Conservation (phyloP, 2,329 filamentous ascomycete species). For the Cytospora chrysosperma region DNA sequence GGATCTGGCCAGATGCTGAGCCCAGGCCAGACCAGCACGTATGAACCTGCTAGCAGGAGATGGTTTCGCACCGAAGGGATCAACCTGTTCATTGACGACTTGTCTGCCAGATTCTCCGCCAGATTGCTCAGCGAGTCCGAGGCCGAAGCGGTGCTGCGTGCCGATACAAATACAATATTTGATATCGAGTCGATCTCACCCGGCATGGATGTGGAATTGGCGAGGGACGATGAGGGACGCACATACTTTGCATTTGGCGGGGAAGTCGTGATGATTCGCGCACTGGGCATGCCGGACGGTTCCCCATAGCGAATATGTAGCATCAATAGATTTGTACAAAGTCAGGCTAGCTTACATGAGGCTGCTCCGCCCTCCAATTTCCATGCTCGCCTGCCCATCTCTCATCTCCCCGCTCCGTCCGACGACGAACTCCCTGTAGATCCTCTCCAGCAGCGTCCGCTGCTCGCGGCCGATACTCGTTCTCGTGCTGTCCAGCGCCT, state of each 20-base stretch:
- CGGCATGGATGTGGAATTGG: background rate
- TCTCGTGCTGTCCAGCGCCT: constrained; percentile 73
- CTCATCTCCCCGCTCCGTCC: constrained; percentile 94
- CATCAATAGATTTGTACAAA: background rate
- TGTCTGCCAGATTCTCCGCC: background rate
- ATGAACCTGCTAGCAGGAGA: background rate
- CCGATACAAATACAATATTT: background rate
- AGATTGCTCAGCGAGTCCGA: background rate
- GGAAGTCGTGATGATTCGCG: constrained; percentile 1
- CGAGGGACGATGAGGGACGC: background rate
- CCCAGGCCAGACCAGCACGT: background rate
- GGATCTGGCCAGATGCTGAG: too few relatives aligned
- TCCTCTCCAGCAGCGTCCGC: constrained; percentile 68
- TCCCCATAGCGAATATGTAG: background rate
- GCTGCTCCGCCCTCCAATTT: constrained; percentile 89
- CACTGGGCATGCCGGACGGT: background rate
- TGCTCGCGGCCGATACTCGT: constrained; percentile 82
- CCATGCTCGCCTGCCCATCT: constrained; percentile 85
- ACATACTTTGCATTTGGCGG: background rate
- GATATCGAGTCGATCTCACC: background rate
- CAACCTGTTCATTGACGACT: background rate
- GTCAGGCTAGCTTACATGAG: constrained; percentile 65
- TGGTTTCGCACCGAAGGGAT: background rate
- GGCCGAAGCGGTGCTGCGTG: background rate
- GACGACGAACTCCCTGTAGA: constrained; percentile 91